A percentile compares a stretch with the other conserved stretches of the same genome.
Conservation (phyloP, 106 monocot species). For the Narthecium ossifragum region DNA sequence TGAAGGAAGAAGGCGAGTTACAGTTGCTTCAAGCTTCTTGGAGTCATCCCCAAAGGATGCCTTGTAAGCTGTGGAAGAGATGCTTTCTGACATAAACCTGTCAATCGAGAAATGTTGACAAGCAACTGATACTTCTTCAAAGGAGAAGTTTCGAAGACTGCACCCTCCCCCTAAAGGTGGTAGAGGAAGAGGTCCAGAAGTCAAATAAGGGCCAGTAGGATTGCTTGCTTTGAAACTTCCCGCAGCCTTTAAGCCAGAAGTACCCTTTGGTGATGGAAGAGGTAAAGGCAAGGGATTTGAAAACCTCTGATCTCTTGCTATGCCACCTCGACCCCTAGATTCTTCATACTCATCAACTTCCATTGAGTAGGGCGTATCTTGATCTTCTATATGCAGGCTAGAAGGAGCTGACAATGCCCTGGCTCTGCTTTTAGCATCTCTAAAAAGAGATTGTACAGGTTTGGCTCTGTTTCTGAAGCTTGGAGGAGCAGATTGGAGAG, state of each 20-base stretch:
- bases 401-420: constrained; percentile 90
- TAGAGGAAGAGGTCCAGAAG: constrained; percentile 74
- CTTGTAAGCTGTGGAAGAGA: constrained; percentile 53
- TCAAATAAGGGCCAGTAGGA: constrained; percentile 18
- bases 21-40: constrained; percentile 72
- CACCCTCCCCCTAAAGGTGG: constrained; percentile 58
- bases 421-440: constrained; percentile 27
- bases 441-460: constrained; percentile 19
- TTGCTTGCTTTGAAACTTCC: constrained; percentile 69
- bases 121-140: constrained; percentile 69
- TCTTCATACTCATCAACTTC: constrained; percentile 67
- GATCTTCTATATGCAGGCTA: constrained; percentile 50
- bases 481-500: constrained; percentile 89
- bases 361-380: constrained; percentile 28
- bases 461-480: constrained; percentile 77
- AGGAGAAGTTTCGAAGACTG: constrained; percentile 61
- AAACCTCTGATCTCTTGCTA: constrained; percentile 42
- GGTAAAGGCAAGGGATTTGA: constrained; percentile 79
- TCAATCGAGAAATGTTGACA: constrained; percentile 77
- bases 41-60: constrained; percentile 85
- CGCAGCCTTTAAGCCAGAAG: constrained; percentile 33
- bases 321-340: constrained; percentile 15
- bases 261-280: constrained; percentile 45
- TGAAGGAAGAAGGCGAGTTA: constrained; percentile 58
- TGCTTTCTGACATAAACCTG: constrained; percentile 62